phyloP scores from a whole-genome alignment of 2,329 filamentous ascomycete genomes.

The Aureobasidium sp. region DNA sequence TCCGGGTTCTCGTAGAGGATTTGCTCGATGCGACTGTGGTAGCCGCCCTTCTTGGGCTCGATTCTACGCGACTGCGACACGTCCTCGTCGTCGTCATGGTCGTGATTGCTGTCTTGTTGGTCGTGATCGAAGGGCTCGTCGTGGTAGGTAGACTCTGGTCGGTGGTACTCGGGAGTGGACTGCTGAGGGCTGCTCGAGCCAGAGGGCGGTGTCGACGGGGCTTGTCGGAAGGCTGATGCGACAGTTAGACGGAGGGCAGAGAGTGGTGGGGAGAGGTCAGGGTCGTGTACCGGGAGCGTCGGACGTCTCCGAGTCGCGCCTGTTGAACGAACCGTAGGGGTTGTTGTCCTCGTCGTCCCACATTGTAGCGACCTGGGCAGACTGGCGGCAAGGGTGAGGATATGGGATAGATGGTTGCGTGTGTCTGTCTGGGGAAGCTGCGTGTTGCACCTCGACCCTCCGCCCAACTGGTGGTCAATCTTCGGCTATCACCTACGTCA shows the following conservation, averaged over 20 bases:
- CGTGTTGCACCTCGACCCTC: background rate
- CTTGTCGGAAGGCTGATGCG: conserved; percentile 12
- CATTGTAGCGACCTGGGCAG: conserved; percentile 50
- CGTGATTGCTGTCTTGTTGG: conserved; percentile 56
- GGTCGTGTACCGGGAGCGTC: conserved; percentile 48
- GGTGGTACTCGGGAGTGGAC: conserved; percentile 4
- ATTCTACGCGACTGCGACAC: conserved; percentile 40
- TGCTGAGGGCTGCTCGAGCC: conserved; percentile 10
- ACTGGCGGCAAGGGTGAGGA: background rate
- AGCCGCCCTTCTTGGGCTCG: conserved; percentile 69
- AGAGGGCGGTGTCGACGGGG: conserved; percentile 24
- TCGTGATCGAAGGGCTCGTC: conserved; percentile 58
- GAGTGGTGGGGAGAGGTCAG: background rate
- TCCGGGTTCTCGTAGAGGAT: conserved; percentile 93
- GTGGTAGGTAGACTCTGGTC: conserved; percentile 11
- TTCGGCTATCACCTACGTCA: conserved; percentile 13
- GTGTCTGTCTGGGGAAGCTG: conserved; percentile 11
- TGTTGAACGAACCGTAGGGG: conserved; percentile 90
- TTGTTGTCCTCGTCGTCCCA: conserved; percentile 99
- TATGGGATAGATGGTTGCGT: background rate
- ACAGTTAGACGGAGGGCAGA: background rate
- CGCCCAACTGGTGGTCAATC: background rate
- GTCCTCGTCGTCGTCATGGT: conserved; percentile 45
- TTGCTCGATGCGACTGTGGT: conserved; percentile 94
- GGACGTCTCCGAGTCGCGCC: conserved; percentile 70